Base-by-base conservation (phyloP, 192 early-diverging fungal species). In the Entophlyctis luteolus region DNA sequence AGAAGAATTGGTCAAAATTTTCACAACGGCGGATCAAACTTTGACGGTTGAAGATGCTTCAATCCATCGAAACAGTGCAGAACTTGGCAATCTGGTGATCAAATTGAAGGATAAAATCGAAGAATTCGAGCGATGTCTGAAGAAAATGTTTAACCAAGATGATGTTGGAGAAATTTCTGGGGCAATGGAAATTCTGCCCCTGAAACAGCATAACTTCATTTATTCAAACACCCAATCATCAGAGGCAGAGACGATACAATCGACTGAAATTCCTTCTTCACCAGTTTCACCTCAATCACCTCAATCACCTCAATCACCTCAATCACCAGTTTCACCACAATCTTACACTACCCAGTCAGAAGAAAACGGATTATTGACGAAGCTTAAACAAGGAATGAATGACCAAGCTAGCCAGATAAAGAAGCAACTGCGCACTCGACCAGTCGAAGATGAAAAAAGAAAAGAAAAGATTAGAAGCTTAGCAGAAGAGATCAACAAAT, bases 101-200 rank as follows among this genome's bases (percentile, higher is more conserved):
- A 39, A 48, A 39, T 48, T 48, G 20, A 49, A 63, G 16, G 60
- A 63, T 0, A 63, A 63, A 49, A 63, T 48, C 18, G 45, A 63
- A 31, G 60, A 63, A 33, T 29, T 63, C 0, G 60, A 63, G 2
- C 3, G 42, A 20, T 48, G 0, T 31, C 49, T 63, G 60, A 49
- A 20, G 4, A 18, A 28, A 33, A 16, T 63, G 18, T 63, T 63
- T 31, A n/a, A n/a, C n/a, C n/a, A n/a, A n/a, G n/a, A n/a, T n/a
- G n/a, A n/a, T n/a, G n/a, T n/a, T n/a, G n/a, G n/a, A n/a, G n/a
- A n/a, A n/a, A n/a, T n/a, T n/a, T n/a, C n/a, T n/a, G n/a, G n/a
- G n/a, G n/a, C n/a, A n/a, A n/a, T n/a, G n/a, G n/a, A n/a, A n/a
- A n/a, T n/a, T n/a, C n/a, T n/a, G n/a, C n/a, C n/a, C n/a, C n/a